Evolutionary conservation across 2,329 filamentous ascomycete genomes (phyloP).

Genomic region (Colletotrichum sidae): DNA sequence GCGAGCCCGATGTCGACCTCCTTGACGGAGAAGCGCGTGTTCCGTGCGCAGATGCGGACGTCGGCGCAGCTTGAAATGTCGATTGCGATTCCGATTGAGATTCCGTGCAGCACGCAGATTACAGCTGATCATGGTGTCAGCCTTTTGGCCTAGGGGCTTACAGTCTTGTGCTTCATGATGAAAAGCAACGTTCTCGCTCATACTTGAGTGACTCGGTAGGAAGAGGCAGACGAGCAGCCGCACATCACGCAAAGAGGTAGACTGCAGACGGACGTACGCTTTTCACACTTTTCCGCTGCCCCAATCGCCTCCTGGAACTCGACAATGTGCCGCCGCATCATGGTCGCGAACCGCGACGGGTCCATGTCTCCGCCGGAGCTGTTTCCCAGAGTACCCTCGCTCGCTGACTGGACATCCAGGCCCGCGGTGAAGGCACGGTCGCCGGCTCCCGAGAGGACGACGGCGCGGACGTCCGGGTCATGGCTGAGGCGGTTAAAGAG

Average conservation of each 20-base stretch:
- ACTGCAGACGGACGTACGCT: slow-evolving; percentile 66
- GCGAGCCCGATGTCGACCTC: slow-evolving; percentile 87
- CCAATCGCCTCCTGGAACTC: slow-evolving; percentile 86
- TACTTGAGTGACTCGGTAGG: not conserved
- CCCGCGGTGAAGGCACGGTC: slow-evolving; percentile 88
- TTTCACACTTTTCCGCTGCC: slow-evolving; percentile 86
- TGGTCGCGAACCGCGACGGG: slow-evolving; percentile 71
- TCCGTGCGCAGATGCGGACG: slow-evolving; percentile 72
- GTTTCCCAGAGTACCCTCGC: slow-evolving; percentile 55
- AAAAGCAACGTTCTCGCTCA: not conserved
- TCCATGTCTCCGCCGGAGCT: slow-evolving; percentile 56
- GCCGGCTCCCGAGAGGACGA: slow-evolving; percentile 85
- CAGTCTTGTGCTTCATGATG: not conserved
- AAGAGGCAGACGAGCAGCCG: not conserved
- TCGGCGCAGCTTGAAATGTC: slow-evolving; percentile 79
- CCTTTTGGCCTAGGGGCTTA: no score
- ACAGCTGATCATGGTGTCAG: slow-evolving; percentile 66
- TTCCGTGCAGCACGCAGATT: slow-evolving; percentile 83
- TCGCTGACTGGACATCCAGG: slow-evolving; percentile 81
- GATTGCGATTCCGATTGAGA: slow-evolving; percentile 81
- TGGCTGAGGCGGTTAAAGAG: slow-evolving; percentile 80
- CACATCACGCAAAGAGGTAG: no score
- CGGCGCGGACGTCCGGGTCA: slow-evolving; percentile 78
- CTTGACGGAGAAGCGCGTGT: slow-evolving; percentile 77
- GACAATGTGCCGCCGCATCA: slow-evolving; percentile 74